Evolutionary conservation across 2,329 filamentous ascomycete genomes (phyloP), one percentile per base, ranked within the genome.

Genomic region (Monosporascus sp.): DNA sequence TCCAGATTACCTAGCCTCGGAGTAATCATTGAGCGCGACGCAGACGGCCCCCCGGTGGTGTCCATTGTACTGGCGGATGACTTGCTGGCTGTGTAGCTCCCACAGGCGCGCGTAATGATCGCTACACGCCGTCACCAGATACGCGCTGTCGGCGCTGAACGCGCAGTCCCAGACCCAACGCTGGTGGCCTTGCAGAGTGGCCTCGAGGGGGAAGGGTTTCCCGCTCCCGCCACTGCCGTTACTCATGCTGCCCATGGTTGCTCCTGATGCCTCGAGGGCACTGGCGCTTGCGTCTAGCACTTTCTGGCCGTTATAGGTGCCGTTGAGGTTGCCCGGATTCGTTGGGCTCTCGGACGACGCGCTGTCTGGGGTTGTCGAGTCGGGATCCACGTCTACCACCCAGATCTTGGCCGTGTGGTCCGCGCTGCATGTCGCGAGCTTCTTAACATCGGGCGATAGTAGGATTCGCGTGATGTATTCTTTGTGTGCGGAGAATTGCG

Each of bases 131-230:
- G 92, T 97, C 14, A 97, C 92, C 7, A 97, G 78, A 66, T 97
- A 97, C 0, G 92, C 92, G 37, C 87, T 92, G 69, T 97, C 92
- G 26, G 92, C 92, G 57, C 88, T 93, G 72, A 97, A 97, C 1
- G 92, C 92, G 65, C 92, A 97, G 70, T 97, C 92, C 92, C 92
- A 97, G 1, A 97, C 92, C 92, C 92, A 97, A 51, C 92, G 86
- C 73, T 97, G 92, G 72, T 97, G 92, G 52, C 89, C 90, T 22
- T 88, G 88, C 1, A 97, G 81, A 1, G 91, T 95, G 3, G 91
- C 91, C 71, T 96, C 89, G 20, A 96, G 81, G 9, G 87, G 88
- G 62, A 89, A 94, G 43, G 78, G 86, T 69, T 78, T 82, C 8
- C 60, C 50, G 26, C 38, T 53, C n/a, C 8, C 11, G 43, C 19